Evolutionary conservation across 139 green algal genomes (phyloP), one percentile per base, ranked within the genome.

Genomic region (Picochlorum sp.): DNA sequence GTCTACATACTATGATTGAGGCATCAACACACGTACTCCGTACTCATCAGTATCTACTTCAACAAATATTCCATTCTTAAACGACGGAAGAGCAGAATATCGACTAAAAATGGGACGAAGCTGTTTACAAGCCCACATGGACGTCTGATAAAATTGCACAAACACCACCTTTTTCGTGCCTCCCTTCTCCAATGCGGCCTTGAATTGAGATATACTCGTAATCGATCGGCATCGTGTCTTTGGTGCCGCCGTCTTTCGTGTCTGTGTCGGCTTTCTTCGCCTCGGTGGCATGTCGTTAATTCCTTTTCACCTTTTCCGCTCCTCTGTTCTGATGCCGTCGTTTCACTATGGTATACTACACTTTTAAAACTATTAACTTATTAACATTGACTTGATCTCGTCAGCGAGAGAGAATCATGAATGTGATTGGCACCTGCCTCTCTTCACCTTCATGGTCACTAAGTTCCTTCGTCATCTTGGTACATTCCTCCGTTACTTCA

Each of bases 21-120:
- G 41, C 13, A 56, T 57, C 2, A 0, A 55, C 18, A 49, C 8
- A 59, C 64, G 11, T 49, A 61, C 64, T 26, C 34, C 15, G 14
- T 26, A 15, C 24, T 70, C 45, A 45, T 70, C 50, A 30, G 45
- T 20, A 37, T 70, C 28, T 49, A 70, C 64, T 49, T 70, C 64
- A 21, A 51, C 50, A 31, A 70, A 70, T 28, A 70, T 64, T 20
- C 11, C 64, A n/a, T 64, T 45, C 5, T 47, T 26, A 31, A 65
- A 70, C 51, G 57, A 62, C 6, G 64, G 23, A 60, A 28, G 23
- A 28, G 30, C 38, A 34, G 51, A 65, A 45, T 44, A 34, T 30
- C 24, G 21, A 10, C 11, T 6, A 60, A 70, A 70, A 49, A 26
- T 50, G n/a, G 51, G 51, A 18, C 47, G 45, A 51, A 70, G 57